phyloP scores from a whole-genome alignment of 1,284 basidiomycete species.

The Rhodotorula sp. region DNA sequence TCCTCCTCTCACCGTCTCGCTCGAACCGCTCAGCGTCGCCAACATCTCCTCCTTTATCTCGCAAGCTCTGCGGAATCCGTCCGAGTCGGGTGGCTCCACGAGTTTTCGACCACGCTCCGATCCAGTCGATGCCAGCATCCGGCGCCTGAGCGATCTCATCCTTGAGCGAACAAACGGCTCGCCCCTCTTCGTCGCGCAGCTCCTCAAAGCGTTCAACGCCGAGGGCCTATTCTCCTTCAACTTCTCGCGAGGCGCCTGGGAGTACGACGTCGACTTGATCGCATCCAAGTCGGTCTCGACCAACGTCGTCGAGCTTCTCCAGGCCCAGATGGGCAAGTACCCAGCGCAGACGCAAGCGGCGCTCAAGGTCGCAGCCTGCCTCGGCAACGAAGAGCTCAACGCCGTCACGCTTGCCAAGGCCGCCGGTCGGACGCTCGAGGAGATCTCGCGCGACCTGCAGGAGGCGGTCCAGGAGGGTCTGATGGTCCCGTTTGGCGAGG shows the following conservation, averaged over 20 bases:
- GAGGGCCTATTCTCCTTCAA: conserved; percentile 37
- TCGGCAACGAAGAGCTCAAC: conserved; percentile 34
- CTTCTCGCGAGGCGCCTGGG: conserved; percentile 20
- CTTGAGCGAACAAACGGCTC: not conserved
- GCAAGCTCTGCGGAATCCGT: conserved; percentile 16
- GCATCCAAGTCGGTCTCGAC: conserved; percentile 28
- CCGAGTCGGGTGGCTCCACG: not conserved
- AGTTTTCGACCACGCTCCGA: not conserved
- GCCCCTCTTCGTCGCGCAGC: conserved; percentile 13
- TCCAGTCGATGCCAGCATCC: not conserved
- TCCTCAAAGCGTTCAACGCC: conserved; percentile 35
- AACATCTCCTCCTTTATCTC: conserved; percentile 24
- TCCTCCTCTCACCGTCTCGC: conserved; percentile 14
- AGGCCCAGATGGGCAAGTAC: conserved; percentile 30
- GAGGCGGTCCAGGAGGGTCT: conserved; percentile 33
- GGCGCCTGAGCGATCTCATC: conserved; percentile 10
- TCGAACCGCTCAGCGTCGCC: conserved; percentile 24
- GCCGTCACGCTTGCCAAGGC: conserved; percentile 23
- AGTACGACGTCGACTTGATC: conserved; percentile 34
- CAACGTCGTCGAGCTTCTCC: conserved; percentile 38
- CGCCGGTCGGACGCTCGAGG: conserved; percentile 1
- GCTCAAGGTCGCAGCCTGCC: conserved; percentile 32
- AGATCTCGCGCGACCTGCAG: conserved; percentile 27
- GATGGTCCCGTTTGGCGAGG: conserved; percentile 19
- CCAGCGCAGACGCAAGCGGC: conserved; percentile 7